Percentiles rank a stretch among this genome's conserved stretches.
Conservation (phyloP, 805 yeast genomes). For the Schwanniomyces pseudopolymorphus region DNA sequence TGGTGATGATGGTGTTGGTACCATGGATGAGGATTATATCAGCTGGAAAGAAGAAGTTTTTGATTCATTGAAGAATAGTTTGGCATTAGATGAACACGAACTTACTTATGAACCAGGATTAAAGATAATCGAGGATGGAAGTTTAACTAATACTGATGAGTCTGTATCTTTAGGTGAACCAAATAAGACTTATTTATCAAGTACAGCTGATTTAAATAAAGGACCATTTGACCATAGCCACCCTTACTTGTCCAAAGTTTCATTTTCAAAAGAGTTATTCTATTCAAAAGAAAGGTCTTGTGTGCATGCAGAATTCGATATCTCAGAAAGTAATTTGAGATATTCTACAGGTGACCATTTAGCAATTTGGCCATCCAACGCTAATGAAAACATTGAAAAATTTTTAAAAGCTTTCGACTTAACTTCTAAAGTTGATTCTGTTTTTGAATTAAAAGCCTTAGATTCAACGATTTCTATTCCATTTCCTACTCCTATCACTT, state of each 20-base stretch:
- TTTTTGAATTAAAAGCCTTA: constrained; percentile 63
- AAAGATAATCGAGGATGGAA: constrained; percentile 38
- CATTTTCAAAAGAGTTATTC: constrained; percentile 68
- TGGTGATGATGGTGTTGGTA: constrained; percentile 94
- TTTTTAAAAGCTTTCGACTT: constrained; percentile 68
- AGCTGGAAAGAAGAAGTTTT: constrained; percentile 86
- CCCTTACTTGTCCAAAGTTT: constrained; percentile 77
- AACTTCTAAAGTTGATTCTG: constrained; percentile 47
- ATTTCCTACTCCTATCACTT: constrained; percentile 82
- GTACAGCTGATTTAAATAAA: constrained; percentile 35
- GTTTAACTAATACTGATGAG: constrained; percentile 25
- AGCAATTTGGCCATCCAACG: constrained; percentile 92
- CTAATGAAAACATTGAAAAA: constrained; percentile 68
- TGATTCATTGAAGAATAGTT: constrained; percentile 59
- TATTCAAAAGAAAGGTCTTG: constrained; percentile 66
- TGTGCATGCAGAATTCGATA: constrained; percentile 86
- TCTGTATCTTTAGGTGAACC: constrained; percentile 76
- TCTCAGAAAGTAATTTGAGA: constrained; percentile 68
- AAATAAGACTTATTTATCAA: constrained; percentile 43
- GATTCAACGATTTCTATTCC: constrained; percentile 68
- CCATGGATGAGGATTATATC: constrained; percentile 92
- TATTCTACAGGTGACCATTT: constrained; percentile 96
- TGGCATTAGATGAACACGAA: constrained; percentile 78
- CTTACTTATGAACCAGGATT: constrained; percentile 73
- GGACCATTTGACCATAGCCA: constrained; percentile 82